Percentiles rank a stretch among this genome's conserved stretches.
Conservation (phyloP, 1,284 basidiomycete species). For the Porogramme epimiltina region DNA sequence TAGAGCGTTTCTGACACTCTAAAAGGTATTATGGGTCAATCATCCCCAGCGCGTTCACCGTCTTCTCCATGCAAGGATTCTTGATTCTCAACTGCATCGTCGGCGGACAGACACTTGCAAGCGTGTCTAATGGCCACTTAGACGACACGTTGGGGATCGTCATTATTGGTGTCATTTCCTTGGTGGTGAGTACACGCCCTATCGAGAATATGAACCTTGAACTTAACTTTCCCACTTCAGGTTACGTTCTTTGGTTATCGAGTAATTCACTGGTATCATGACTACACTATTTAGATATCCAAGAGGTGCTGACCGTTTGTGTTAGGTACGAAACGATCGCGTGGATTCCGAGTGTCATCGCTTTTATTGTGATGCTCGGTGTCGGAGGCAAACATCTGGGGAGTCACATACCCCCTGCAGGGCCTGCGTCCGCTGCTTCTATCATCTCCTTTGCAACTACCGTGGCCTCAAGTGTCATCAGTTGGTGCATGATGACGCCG, state of each 20-base stretch:
- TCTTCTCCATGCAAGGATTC: conserved; percentile 68
- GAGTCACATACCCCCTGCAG: conserved; percentile 33
- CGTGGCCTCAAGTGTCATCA: conserved; percentile 48
- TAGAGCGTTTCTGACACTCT: not conserved
- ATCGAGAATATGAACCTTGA: not conserved
- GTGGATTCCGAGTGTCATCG: conserved; percentile 70
- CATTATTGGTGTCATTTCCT: conserved; percentile 70
- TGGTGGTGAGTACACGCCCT: conserved; percentile 44
- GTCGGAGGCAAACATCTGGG: conserved; percentile 54
- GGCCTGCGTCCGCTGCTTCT: conserved; percentile 19
- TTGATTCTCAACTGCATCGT: conserved; percentile 76
- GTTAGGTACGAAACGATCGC: conserved; percentile 56
- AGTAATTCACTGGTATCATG: conserved; percentile 56
- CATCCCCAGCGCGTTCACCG: conserved; percentile 67
- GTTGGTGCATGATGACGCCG: conserved; percentile 59
- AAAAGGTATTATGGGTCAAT: conserved; percentile 61
- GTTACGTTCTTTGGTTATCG: conserved; percentile 66
- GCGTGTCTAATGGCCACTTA: conserved; percentile 51
- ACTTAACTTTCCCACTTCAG: conserved; percentile 9
- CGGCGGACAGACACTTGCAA: conserved; percentile 73
- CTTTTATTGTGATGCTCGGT: conserved; percentile 68
- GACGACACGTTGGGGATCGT: conserved; percentile 73
- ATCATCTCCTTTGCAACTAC: conserved; percentile 29
- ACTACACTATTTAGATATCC: not conserved
- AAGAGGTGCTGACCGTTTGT: not conserved